Conservation (phyloP, 2,329 filamentous ascomycete species). For the Penicillium nordicum region DNA sequence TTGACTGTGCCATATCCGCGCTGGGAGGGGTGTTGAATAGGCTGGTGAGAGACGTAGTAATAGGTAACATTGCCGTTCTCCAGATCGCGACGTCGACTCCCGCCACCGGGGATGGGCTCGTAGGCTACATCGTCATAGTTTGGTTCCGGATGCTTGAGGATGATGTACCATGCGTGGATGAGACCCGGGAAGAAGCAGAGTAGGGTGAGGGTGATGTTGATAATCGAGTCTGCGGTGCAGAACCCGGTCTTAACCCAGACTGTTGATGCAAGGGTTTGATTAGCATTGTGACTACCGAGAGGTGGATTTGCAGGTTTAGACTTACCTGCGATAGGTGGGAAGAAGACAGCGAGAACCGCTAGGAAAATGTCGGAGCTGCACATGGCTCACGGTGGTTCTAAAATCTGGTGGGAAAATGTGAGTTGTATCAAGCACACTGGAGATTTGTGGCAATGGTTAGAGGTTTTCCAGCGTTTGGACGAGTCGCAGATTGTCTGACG, state of each 20-base stretch:
- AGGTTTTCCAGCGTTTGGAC: background rate
- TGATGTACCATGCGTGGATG: constrained; percentile 97
- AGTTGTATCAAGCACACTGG: background rate
- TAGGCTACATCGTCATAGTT: constrained; percentile 61
- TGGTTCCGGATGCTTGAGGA: constrained; percentile 78
- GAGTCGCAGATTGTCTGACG: constrained; percentile 4
- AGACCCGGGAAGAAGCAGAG: constrained; percentile 81
- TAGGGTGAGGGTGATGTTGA: constrained; percentile 87
- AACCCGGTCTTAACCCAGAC: constrained; percentile 97
- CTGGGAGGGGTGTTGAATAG: constrained; percentile 29
- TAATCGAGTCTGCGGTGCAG: constrained; percentile 86
- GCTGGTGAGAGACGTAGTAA: constrained; percentile 65
- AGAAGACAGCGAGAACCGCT: constrained; percentile 59
- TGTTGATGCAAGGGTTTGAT: constrained; percentile 37
- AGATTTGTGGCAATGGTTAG: background rate
- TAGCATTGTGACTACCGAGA: constrained; percentile 21
- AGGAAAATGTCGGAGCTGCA: constrained; percentile 61
- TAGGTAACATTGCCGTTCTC: constrained; percentile 61
- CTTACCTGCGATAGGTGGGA: constrained; percentile 57
- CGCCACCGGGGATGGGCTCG: constrained; percentile 59
- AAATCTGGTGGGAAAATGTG: constrained; percentile 3
- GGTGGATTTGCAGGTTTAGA: constrained; percentile 8
- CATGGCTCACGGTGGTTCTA: constrained; percentile 39
- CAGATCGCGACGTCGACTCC: constrained; percentile 39
- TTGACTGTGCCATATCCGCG: constrained; percentile 42